Percentiles rank a stretch among this genome's conserved stretches.
phyloP scores from a whole-genome alignment of 257 asterid genomes.

The Solanum pinnatisectum region DNA sequence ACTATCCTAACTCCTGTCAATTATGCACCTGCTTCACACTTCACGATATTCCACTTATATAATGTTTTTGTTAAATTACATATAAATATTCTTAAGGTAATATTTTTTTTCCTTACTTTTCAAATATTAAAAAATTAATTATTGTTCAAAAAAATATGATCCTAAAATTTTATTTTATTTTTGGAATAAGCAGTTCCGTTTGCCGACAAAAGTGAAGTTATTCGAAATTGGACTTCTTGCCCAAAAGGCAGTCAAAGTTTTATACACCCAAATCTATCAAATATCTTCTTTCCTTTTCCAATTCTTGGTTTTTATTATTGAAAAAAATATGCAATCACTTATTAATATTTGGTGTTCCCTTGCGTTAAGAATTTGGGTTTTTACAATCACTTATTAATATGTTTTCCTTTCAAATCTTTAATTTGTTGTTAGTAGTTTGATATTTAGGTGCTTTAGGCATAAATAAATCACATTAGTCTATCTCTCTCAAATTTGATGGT shows the following conservation, averaged over 20 bases:
- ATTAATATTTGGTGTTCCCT: background rate
- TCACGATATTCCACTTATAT: too few species aligned
- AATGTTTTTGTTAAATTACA: too few species aligned
- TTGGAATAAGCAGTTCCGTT: background rate
- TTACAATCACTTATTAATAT: background rate
- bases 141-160: background rate
- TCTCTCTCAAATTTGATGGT: background rate
- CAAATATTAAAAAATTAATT: too few species aligned
- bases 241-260: background rate
- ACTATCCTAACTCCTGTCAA: too few species aligned
- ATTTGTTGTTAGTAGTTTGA: background rate
- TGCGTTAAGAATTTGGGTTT: background rate
- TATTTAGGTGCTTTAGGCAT: background rate
- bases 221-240: background rate
- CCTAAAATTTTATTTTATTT: background rate
- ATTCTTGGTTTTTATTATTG: background rate
- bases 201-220: background rate
- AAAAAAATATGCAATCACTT: background rate
- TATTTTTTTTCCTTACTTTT: too few species aligned
- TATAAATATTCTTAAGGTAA: too few species aligned
- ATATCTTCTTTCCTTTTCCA: background rate
- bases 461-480: background rate
- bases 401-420: background rate
- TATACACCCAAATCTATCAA: background rate
- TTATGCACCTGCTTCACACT: rapidly evolving